Evolutionary conservation across 495 filamentous ascomycete species (phyloP), one percentile per base, ranked within the genome.

Genomic region (Hypoxylon subgilvum): DNA sequence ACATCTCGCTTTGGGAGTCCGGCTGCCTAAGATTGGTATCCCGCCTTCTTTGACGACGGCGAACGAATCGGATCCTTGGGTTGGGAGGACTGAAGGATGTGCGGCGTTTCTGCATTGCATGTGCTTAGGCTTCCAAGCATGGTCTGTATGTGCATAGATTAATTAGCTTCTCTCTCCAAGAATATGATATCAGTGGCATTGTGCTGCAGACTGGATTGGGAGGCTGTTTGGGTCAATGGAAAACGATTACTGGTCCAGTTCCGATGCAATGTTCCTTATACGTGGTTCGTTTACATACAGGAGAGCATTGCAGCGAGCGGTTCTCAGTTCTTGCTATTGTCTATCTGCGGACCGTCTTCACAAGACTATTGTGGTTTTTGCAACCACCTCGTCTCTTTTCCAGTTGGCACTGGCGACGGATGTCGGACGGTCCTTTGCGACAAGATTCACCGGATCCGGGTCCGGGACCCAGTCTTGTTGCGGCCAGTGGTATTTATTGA

Each of bases 51-150:
- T 28, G 17, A n/a, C 14, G n/a, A n/a, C 14, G 17, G 35, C 14
- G 12, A 31, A 22, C 44, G 45, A 56, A 50, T 62, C 30, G 48
- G 55, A 38, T 45, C 41, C 31, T n/a, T n/a, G n/a, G n/a, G n/a
- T n/a, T n/a, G 34, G 18, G 41, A 9, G 6, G 19, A 27, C 8
- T 7, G 19, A n/a, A n/a, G 27, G 16, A 12, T 22, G 8, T 51
- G 54, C 39, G 54, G 51, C 45, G 45, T 46, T 62, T 46, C 30
- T 27, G n/a, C n/a, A n/a, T 27, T 40, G 21, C 58, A 62, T 56
- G 32, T 34, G n/a, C n/a, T n/a, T n/a, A n/a, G n/a, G n/a, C n/a
- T n/a, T n/a, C n/a, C n/a, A n/a, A n/a, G n/a, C n/a, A n/a, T n/a
- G n/a, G n/a, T n/a, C n/a, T n/a, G n/a, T n/a, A n/a, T n/a, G n/a